Evolutionary conservation across 768 basidiomycete species (phyloP).

Genomic region (Chalciporus piperatus): DNA sequence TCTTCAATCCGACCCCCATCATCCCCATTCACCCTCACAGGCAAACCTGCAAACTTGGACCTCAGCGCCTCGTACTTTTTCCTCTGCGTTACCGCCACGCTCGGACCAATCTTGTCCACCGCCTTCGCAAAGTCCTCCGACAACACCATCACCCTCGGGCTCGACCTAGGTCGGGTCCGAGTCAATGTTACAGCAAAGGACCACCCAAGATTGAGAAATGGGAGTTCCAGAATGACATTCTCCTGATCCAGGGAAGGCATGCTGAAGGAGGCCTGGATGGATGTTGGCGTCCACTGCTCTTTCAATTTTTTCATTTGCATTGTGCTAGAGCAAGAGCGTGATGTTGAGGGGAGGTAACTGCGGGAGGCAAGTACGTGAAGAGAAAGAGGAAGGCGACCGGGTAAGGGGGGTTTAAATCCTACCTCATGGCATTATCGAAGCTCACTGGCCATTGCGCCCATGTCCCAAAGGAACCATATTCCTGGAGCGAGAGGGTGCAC

Average conservation of each 20-base stretch:
- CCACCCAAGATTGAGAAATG: slow-evolving; percentile 12
- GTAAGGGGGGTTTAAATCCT: no score
- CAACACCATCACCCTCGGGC: neutral
- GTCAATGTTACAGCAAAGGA: slow-evolving; percentile 13
- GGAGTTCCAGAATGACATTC: slow-evolving; percentile 1
- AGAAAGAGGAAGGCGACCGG: no score
- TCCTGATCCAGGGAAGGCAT: neutral
- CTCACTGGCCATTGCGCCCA: no score
- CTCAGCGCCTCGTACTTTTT: slow-evolving; percentile 78
- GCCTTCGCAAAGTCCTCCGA: slow-evolving; percentile 71
- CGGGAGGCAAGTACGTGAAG: no score
- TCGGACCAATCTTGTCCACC: slow-evolving; percentile 79
- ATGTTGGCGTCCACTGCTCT: slow-evolving; percentile 15
- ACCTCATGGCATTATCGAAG: no score
- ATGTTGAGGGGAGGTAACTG: no score
- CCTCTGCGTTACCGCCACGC: slow-evolving; percentile 79
- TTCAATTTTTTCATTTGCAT: slow-evolving; percentile 2
- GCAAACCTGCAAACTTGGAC: slow-evolving; percentile 80
- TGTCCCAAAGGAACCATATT: no score
- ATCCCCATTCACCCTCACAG: slow-evolving; percentile 43
- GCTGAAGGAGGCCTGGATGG: neutral
- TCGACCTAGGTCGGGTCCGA: no score
- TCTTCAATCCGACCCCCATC: slow-evolving; percentile 28
- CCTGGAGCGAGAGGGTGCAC: neutral
- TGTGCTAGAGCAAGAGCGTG: no score